A percentile compares a stretch with the other conserved stretches of the same genome.
Conservation (phyloP, 495 filamentous ascomycete genomes). For the Hyaloscypha bicolor region DNA sequence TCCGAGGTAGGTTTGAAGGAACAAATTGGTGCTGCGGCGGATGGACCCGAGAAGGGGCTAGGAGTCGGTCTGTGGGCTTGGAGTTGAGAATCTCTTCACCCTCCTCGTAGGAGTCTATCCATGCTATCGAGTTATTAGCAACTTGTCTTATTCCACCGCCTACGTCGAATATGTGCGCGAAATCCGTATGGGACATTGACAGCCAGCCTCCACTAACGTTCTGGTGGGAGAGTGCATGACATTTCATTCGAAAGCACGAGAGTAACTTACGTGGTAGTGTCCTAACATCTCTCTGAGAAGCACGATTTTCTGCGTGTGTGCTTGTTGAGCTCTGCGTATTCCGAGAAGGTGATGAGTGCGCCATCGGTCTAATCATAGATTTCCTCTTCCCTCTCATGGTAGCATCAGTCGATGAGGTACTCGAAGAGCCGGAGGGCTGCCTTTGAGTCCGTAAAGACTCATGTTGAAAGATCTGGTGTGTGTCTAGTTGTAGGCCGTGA, state of each 20-base stretch:
- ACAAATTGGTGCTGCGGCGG: constrained; percentile 63
- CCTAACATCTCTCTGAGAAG: constrained; percentile 34
- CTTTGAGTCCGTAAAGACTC: constrained; percentile 10
- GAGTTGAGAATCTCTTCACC: constrained; percentile 12
- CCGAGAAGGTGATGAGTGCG: constrained; percentile 26
- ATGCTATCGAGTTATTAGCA: constrained; percentile 44
- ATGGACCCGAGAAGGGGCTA: constrained; percentile 48
- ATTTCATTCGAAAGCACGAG: too few relatives aligned
- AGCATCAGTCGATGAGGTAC: constrained; percentile 16
- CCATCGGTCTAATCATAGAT: constrained; percentile 12
- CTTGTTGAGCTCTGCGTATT: constrained; percentile 22
- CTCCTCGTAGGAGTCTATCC: constrained; percentile 56
- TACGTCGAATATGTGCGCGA: too few relatives aligned
- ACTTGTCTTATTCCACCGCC: not conserved
- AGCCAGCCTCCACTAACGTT: too few relatives aligned
- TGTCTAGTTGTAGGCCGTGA: constrained; percentile 13
- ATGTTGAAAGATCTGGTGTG: constrained; percentile 27
- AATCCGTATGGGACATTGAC: too few relatives aligned
- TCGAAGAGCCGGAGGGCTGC: constrained; percentile 19
- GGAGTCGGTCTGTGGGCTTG: constrained; percentile 40
- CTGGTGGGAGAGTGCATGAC: too few relatives aligned
- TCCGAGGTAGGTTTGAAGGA: constrained; percentile 46
- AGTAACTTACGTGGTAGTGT: constrained; percentile 44
- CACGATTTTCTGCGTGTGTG: constrained; percentile 32
- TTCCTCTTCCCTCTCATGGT: constrained; percentile 19